Evolutionary conservation across 2,329 filamentous ascomycete species (phyloP).

Genomic region (Cercospora zeae-maydis): DNA sequence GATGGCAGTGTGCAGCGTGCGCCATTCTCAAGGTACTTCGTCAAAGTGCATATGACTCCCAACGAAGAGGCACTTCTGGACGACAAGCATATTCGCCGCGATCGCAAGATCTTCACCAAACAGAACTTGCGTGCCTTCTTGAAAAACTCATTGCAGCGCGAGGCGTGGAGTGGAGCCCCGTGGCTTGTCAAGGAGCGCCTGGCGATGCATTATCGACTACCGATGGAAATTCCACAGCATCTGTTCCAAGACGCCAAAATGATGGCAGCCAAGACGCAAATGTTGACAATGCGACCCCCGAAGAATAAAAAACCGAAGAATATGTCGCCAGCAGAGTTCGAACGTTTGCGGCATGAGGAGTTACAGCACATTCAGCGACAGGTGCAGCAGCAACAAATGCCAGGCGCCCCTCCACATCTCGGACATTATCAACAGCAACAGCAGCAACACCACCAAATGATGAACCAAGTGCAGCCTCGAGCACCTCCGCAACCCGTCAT

Average conservation of each 20-base stretch:
- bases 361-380: constrained; percentile 17
- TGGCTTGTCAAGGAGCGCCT: constrained; percentile 90
- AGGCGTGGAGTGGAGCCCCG: constrained; percentile 92
- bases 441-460: constrained; percentile 19
- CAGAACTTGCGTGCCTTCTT: constrained; percentile 90
- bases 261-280: constrained; percentile 28
- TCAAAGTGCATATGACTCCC: constrained; percentile 63
- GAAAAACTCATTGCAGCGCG: constrained; percentile 86
- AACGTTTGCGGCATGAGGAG: constrained; percentile 24
- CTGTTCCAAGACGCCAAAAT: constrained; percentile 73
- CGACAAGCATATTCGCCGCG: constrained; percentile 76
- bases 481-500: constrained; percentile 67
- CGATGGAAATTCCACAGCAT: constrained; percentile 78
- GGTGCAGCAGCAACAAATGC: constrained; percentile 28
- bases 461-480: constrained; percentile 37
- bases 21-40: constrained; percentile 75
- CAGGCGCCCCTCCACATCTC: constrained; percentile 37
- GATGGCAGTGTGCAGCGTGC: constrained; percentile 66
- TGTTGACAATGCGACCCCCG: constrained; percentile 26
- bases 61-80: constrained; percentile 75
- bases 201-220: constrained; percentile 78
- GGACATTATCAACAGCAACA: constrained; percentile 32
- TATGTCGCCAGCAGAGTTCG: constrained; percentile 23
- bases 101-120: constrained; percentile 91
- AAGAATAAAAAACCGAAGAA: constrained; percentile 27